Evolutionary conservation across 805 yeast species (phyloP).

Genomic region (Geotrichum ghanense): DNA sequence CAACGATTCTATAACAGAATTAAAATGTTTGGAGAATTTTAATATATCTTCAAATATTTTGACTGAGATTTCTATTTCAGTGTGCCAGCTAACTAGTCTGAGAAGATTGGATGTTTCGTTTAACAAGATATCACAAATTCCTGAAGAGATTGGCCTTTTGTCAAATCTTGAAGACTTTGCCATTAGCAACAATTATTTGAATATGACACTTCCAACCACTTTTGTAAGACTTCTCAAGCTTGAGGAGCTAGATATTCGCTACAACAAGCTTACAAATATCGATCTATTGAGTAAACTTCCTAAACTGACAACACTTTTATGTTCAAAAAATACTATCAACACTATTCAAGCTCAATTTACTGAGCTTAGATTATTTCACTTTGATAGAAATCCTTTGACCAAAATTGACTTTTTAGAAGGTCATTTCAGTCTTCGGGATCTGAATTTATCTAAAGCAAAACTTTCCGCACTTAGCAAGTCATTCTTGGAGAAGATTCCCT

Average conservation of each 20-base stretch:
- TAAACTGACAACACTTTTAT: slow-evolving; percentile 56
- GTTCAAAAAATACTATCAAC: slow-evolving; percentile 67
- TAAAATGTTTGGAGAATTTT: slow-evolving; percentile 42
- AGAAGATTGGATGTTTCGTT: slow-evolving; percentile 69
- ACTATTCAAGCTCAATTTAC: slow-evolving; percentile 53
- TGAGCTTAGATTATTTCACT: slow-evolving; percentile 53
- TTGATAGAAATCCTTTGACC: slow-evolving; percentile 80
- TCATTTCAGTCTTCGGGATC: slow-evolving; percentile 50
- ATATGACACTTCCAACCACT: slow-evolving; percentile 39
- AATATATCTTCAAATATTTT: slow-evolving; percentile 74
- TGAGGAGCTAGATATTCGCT: slow-evolving; percentile 65
- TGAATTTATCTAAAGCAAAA: slow-evolving; percentile 75
- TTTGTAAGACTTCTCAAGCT: slow-evolving; percentile 44
- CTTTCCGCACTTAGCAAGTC: slow-evolving; percentile 59
- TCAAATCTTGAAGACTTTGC: slow-evolving; percentile 55
- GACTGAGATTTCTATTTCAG: slow-evolving; percentile 41
- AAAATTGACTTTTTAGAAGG: slow-evolving; percentile 41
- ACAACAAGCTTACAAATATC: slow-evolving; percentile 43
- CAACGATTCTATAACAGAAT: slow-evolving; percentile 48
- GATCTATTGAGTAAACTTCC: slow-evolving; percentile 47
- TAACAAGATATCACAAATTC: slow-evolving; percentile 54
- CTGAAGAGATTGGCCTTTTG: slow-evolving; percentile 49
- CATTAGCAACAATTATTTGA: slow-evolving; percentile 60
- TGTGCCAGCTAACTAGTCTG: slow-evolving; percentile 48
- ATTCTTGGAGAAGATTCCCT: slow-evolving; percentile 49